Evolutionary conservation across 352 stramenopile genomes (phyloP).

Genomic region (Pythium dissotocum): DNA sequence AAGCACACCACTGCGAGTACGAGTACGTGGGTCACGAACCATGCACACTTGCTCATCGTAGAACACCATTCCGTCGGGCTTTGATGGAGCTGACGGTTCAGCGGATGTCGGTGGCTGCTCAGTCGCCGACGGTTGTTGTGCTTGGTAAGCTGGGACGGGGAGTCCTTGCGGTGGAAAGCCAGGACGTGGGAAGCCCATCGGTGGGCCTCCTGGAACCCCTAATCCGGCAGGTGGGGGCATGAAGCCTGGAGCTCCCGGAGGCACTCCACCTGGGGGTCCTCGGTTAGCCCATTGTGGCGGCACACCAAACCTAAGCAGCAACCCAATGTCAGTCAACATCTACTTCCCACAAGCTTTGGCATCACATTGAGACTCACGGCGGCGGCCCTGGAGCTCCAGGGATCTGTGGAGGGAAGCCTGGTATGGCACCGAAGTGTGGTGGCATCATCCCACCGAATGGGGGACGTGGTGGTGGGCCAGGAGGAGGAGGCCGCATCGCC

Average conservation of each 20-base stretch:
- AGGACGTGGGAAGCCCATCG: constrained; percentile 16
- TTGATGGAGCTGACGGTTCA: constrained; percentile 20
- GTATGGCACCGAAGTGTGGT: constrained; percentile 21
- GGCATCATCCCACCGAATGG: constrained; percentile 33
- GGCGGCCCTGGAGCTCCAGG: constrained; percentile 17
- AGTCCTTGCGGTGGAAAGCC: constrained; percentile 13
- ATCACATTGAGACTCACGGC: constrained; percentile 23
- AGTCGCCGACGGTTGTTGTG: not conserved
- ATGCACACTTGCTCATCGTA: constrained; percentile 32
- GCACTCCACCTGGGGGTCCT: constrained; percentile 4
- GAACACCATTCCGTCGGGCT: constrained; percentile 33
- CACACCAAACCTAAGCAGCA: constrained; percentile 17
- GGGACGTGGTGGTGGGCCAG: constrained; percentile 34
- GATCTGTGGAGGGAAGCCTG: constrained; percentile 25
- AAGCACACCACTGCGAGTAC: not conserved
- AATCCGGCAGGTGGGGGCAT: constrained; percentile 14
- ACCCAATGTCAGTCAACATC: not conserved
- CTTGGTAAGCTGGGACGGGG: not conserved
- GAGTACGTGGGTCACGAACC: constrained; percentile 8
- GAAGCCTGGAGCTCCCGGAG: constrained; percentile 25
- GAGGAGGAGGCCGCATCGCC: constrained; percentile 54
- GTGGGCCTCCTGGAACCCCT: constrained; percentile 2
- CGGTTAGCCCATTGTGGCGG: constrained; percentile 26
- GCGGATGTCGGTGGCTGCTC: not conserved
- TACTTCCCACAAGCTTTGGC: not conserved